Evolutionary conservation across 2,329 filamentous ascomycete species (phyloP), one percentile per base, ranked within the genome.

Genomic region (Botrytis deweyae): DNA sequence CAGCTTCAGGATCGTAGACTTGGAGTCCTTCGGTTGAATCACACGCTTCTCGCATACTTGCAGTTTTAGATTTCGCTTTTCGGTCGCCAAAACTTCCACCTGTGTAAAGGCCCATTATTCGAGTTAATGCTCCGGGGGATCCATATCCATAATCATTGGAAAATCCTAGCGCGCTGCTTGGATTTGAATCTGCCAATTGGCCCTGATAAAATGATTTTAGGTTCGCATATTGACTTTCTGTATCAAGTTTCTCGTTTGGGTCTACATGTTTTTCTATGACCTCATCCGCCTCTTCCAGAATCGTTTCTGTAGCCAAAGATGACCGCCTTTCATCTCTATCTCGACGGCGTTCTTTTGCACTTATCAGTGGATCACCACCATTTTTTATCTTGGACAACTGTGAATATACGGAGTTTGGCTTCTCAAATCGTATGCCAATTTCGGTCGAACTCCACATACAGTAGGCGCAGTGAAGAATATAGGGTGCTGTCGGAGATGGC

Each of bases 401-500:
- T 42, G 88, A 87, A 77, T 93, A 91, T 75, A 99, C 94, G 75
- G 94, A 93, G 74, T 93, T 96, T 16, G 93, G 90, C 78, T 95
- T 95, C 79, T 95, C 93, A 81, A 99, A 97, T 79, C 93, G 90
- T 82, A 99, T 91, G 55, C 92, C 94, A 61, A 97, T 93, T 81
- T 99, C 96, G 70, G 92, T 88, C 1, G 94, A 95, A 76, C 90
- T 93, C 96, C 96, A 99, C 82, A 93, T 91, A 85, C 96, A 99
- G 83, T 97, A 97, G 70, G 91, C 90, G 84, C 96, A 99, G 55
- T 91, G 89, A 61, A 99, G 86, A 49, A 95, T 90, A 83, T 91
- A 98, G 0, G 92, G 91, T 25, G 79, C 77, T n/a, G 80, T 74
- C 76, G 76, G 81, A 82, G 76, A 82, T 78, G 65, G 78, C 72